These are phyloP conservation scores for Epichloe glyceriae DNA, from an alignment of 2,329 filamentous ascomycete species.

Conservation along the genomic window DNA sequence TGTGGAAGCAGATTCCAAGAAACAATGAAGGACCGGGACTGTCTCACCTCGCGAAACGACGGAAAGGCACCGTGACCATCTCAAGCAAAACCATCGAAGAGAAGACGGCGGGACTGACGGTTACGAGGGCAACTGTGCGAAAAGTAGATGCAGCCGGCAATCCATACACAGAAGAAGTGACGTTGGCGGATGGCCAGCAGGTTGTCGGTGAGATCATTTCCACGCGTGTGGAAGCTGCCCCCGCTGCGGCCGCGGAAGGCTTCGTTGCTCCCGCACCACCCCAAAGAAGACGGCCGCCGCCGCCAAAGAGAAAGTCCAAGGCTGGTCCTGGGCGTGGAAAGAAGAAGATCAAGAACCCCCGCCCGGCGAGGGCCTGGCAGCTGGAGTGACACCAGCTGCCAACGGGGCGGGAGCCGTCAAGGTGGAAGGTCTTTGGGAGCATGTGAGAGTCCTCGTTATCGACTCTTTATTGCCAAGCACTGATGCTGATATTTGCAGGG, in stretches of 20 bases:
- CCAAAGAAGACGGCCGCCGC: constrained; percentile 51
- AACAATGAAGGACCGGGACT: constrained; percentile 39
- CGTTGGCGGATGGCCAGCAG: constrained; percentile 63
- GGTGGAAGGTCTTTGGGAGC: constrained; percentile 24
- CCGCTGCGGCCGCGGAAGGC: constrained; percentile 43
- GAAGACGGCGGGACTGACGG: constrained; percentile 34
- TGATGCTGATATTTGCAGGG: constrained; percentile 14
- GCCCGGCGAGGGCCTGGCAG: constrained; percentile 20
- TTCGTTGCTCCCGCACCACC: constrained; percentile 30
- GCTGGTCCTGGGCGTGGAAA: constrained; percentile 61
- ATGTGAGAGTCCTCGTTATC: constrained; percentile 17
- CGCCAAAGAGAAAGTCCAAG: constrained; percentile 70
- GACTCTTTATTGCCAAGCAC: neutral
- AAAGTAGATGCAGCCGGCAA: constrained; percentile 69
- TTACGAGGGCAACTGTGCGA: constrained; percentile 70
- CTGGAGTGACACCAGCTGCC: constrained; percentile 18
- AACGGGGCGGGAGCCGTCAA: constrained; percentile 26
- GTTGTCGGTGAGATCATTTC: constrained; percentile 72
- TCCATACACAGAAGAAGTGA: constrained; percentile 71
- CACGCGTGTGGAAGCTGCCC: constrained; percentile 40
- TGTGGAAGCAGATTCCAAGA: constrained; percentile 50
- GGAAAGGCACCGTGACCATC: constrained; percentile 47
- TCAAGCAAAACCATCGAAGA: constrained; percentile 38
- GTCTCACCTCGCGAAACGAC: constrained; percentile 47
- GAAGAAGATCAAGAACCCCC: constrained; percentile 58